Evolutionary conservation across 768 basidiomycete genomes (phyloP).

Genomic region (Pleurotus giganteus): DNA sequence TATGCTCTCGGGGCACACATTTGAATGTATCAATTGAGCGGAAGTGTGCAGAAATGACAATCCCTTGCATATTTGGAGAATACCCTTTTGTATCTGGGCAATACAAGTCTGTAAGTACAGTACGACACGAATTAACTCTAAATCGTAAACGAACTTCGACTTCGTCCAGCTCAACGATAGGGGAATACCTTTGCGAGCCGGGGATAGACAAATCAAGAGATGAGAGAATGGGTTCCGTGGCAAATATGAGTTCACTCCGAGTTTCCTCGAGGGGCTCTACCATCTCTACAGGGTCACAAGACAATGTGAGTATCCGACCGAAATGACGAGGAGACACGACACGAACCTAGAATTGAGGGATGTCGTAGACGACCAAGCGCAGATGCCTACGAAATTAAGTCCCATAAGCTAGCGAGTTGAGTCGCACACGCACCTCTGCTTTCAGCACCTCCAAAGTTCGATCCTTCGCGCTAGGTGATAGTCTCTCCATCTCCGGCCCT

Average conservation of each 20-base stretch:
- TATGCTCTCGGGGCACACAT: constrained; percentile 83
- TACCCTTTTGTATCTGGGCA: constrained; percentile 88
- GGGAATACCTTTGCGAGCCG: constrained; percentile 51
- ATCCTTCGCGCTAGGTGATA: constrained; percentile 65
- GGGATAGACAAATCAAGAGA: constrained; percentile 78
- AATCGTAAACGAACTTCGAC: constrained; percentile 74
- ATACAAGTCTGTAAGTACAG: constrained; percentile 12
- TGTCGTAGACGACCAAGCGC: constrained; percentile 85
- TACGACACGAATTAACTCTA: constrained; percentile 2
- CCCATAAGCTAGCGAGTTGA: constrained; percentile 3
- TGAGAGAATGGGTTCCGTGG: constrained; percentile 86
- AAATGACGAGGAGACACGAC: neutral
- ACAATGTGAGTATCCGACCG: constrained; percentile 9
- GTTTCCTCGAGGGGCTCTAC: constrained; percentile 97
- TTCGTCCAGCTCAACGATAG: constrained; percentile 87
- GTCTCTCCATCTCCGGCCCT: constrained; percentile 67
- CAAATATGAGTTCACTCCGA: constrained; percentile 84
- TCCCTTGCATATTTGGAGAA: constrained; percentile 89
- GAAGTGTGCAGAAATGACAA: constrained; percentile 89
- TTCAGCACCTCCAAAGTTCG: constrained; percentile 82
- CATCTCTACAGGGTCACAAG: constrained; percentile 87
- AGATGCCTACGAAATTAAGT: constrained; percentile 54
- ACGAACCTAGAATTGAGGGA: constrained; percentile 83
- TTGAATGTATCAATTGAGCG: constrained; percentile 89
- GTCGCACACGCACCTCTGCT: constrained; percentile 64